Percentiles rank a stretch among this genome's conserved stretches.
phyloP scores from a whole-genome alignment of 139 green algal species.

The Coccomyxa sp. region DNA sequence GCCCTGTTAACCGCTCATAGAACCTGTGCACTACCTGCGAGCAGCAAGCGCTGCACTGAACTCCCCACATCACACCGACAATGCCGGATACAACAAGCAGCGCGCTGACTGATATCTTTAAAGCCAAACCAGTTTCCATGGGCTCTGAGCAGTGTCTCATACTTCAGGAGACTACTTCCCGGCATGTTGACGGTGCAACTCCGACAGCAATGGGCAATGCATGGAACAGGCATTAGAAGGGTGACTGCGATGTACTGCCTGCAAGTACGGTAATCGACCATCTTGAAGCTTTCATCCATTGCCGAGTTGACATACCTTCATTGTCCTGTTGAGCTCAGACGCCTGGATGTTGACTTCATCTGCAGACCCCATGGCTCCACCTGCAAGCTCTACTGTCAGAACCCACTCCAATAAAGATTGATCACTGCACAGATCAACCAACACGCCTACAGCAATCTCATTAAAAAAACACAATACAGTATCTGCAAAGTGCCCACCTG shows the following conservation, averaged over 20 bases:
- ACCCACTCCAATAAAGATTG: not conserved
- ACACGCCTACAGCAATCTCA: not conserved
- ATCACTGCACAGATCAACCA: not conserved
- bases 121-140: too few relatives aligned
- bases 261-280: too few relatives aligned
- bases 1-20: constrained; percentile 72
- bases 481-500: constrained; percentile 34
- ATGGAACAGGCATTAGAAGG: too few relatives aligned
- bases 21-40: constrained; percentile 62
- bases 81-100: not conserved
- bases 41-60: not conserved
- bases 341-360: constrained; percentile 69
- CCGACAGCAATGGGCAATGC: too few relatives aligned
- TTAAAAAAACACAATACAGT: not conserved
- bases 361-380: constrained; percentile 53
- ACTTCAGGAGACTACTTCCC: too few relatives aligned
- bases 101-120: too few relatives aligned
- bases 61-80: not conserved
- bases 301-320: constrained; percentile 28
- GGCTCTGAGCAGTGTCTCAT: too few relatives aligned
- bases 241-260: too few relatives aligned
- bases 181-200: too few relatives aligned
- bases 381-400: not conserved
- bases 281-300: too few relatives aligned
- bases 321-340: constrained; percentile 57